Evolutionary conservation across 768 basidiomycete species (phyloP).

Genomic region (Cyathus striatus): DNA sequence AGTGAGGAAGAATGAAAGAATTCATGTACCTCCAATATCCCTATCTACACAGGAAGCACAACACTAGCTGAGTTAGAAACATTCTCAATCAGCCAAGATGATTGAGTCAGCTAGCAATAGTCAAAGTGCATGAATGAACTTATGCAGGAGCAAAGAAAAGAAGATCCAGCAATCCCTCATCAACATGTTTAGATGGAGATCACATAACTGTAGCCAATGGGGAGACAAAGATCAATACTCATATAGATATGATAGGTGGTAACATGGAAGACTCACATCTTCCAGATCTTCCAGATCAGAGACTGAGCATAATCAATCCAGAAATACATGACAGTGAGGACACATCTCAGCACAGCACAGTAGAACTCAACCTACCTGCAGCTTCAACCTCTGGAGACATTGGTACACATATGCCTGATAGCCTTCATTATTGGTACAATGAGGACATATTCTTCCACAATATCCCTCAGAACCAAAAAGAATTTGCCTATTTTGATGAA

Average conservation of each 20-base stretch:
- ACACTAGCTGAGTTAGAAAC: not conserved
- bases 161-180: not conserved
- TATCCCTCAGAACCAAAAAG: not conserved
- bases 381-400: not conserved
- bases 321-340: not conserved
- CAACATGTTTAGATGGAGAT: too few relatives aligned
- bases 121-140: too few relatives aligned
- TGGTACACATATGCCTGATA: not conserved
- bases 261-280: too few relatives aligned
- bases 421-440: not conserved
- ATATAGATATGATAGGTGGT: too few relatives aligned
- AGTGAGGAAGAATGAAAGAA: not conserved
- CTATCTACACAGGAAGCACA: not conserved
- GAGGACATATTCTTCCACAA: not conserved
- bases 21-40: not conserved
- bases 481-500: not conserved
- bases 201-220: too few relatives aligned
- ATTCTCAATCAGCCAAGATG: not conserved
- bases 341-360: not conserved
- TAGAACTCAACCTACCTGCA: not conserved
- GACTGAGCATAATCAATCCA: not conserved
- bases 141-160: not conserved
- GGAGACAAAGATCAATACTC: too few relatives aligned
- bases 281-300: not conserved
- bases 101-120: not conserved